phyloP scores from a whole-genome alignment of 371 early-diverging fungal genomes.

The Apophysomyces trapeziformis region DNA sequence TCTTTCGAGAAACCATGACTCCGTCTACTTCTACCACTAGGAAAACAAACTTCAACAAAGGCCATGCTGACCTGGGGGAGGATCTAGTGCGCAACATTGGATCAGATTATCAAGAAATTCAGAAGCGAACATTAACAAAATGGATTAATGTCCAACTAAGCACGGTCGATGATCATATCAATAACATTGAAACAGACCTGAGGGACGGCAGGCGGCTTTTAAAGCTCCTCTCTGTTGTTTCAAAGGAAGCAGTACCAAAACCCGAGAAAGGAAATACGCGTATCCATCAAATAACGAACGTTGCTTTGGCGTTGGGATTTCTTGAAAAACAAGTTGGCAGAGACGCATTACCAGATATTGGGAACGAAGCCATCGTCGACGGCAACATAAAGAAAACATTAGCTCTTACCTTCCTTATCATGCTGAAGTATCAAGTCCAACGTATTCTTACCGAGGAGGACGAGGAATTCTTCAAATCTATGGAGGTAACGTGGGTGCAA shows the following conservation, averaged over 20 bases:
- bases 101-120: slow-evolving; percentile 63
- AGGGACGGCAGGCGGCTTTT: slow-evolving; percentile 68
- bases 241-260: slow-evolving; percentile 55
- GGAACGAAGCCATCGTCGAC: slow-evolving; percentile 84
- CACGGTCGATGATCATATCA: slow-evolving; percentile 42
- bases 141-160: slow-evolving; percentile 83
- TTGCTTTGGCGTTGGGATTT: slow-evolving; percentile 72
- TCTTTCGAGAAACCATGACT: slow-evolving; percentile 19
- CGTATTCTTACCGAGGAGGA: slow-evolving; percentile 53
- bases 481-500: slow-evolving; percentile 31
- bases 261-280: slow-evolving; percentile 72
- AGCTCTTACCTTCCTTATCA: slow-evolving; percentile 84
- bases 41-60: slow-evolving; percentile 8
- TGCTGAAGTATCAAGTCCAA: slow-evolving; percentile 72
- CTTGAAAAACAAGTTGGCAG: slow-evolving; percentile 66
- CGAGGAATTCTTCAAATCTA: slow-evolving; percentile 39
- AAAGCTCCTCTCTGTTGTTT: slow-evolving; percentile 62
- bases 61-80: slow-evolving; percentile 21
- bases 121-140: slow-evolving; percentile 79
- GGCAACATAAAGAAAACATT: slow-evolving; percentile 86
- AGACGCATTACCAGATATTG: slow-evolving; percentile 75
- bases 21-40: slow-evolving; percentile 5
- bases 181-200: slow-evolving; percentile 61
- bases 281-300: slow-evolving; percentile 83
- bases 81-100: slow-evolving; percentile 46